These are phyloP conservation scores for Tritrichomonas musculus DNA, from an alignment of 208 protist genomes.

Conservation along the genomic window DNA sequence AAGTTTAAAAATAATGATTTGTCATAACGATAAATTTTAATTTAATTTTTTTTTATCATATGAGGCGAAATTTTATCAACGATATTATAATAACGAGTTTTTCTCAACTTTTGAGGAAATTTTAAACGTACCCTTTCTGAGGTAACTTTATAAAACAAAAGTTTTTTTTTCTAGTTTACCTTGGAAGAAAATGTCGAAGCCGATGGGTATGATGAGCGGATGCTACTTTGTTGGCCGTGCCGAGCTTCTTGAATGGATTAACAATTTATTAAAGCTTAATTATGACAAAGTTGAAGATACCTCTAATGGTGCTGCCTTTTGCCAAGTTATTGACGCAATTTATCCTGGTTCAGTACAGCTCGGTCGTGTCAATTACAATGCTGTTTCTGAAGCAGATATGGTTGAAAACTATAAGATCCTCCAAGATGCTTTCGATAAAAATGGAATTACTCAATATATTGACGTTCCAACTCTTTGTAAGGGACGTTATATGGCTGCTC, in stretches of 20 bases:
- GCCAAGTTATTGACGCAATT: constrained; percentile 24
- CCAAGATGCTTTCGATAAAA: constrained; percentile 9
- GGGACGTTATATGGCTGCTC: background rate
- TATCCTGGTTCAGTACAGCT: background rate
- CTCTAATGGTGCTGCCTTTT: constrained; percentile 19
- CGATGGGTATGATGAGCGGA: background rate
- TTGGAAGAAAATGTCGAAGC: background rate
- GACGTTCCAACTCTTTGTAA: background rate
- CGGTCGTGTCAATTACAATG: background rate
- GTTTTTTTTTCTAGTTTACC: too few species aligned
- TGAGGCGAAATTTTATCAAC: too few species aligned
- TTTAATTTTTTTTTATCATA: too few species aligned
- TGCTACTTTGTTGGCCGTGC: background rate
- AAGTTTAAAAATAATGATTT: too few species aligned
- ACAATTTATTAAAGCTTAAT: background rate
- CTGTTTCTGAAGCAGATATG: background rate
- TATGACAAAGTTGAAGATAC: background rate
- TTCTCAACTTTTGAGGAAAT: too few species aligned
- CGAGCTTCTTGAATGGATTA: constrained; percentile 23
- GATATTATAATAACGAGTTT: too few species aligned
- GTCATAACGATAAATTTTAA: too few species aligned
- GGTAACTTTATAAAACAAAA: too few species aligned
- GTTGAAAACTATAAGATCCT: constrained; percentile 27
- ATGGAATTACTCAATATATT: background rate
- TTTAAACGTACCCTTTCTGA: too few species aligned